Conservation (phyloP, 441 rosid genomes). For the Gossypium schwendimanii region DNA sequence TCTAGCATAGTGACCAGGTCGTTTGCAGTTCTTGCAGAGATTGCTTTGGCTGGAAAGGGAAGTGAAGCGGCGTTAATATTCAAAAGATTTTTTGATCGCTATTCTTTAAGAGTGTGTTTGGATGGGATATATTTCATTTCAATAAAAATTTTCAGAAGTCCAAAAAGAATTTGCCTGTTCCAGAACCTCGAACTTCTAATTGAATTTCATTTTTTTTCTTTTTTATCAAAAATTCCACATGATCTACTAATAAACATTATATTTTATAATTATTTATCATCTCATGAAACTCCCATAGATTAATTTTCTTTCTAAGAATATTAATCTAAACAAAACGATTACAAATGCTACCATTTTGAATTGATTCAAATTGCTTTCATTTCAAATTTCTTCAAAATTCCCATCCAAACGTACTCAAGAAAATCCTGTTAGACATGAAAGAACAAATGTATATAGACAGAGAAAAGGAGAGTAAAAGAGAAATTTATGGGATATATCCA, state of each 20-base stretch:
- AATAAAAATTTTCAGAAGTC: neutral
- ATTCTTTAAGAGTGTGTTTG: neutral
- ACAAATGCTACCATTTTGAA: neutral
- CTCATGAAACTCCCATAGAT: neutral
- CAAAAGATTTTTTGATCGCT: constrained; percentile 10
- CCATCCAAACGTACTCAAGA: neutral
- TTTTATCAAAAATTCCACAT: neutral
- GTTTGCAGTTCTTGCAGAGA: constrained; percentile 91
- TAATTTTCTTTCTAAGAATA: neutral
- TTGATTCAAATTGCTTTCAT: neutral
- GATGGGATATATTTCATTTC: neutral
- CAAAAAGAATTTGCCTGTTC: neutral
- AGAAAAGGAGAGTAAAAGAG: neutral
- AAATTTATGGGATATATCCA: neutral
- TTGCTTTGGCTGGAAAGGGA: constrained; percentile 59
- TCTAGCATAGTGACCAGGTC: constrained; percentile 96
- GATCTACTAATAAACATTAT: too few species aligned
- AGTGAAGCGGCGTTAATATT: constrained; percentile 15
- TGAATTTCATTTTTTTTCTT: neutral
- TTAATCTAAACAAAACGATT: neutral
- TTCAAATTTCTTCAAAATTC: neutral
- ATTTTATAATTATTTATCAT: too few species aligned
- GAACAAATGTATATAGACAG: neutral
- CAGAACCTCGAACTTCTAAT: neutral
- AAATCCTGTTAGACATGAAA: neutral